Conservation (phyloP, 768 basidiomycete species). For the Cystofilobasidium bisporidii region DNA sequence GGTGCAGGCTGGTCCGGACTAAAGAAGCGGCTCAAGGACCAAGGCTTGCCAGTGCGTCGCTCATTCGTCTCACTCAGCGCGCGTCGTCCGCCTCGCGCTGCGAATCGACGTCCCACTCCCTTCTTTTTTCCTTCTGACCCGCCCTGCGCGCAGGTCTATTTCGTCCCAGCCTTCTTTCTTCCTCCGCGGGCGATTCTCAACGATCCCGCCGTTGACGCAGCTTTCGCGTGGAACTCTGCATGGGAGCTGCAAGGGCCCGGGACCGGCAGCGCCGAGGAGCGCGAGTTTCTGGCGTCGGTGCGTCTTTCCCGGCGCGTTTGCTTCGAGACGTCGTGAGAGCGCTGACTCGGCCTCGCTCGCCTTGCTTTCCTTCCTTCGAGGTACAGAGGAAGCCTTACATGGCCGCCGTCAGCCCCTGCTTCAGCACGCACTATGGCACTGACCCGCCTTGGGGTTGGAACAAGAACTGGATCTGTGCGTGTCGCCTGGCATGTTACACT, state of each 20-base stretch:
- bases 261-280: constrained; percentile 31
- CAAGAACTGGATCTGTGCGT: constrained; percentile 41
- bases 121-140: neutral
- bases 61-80: no score
- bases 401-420: constrained; percentile 39
- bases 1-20: constrained; percentile 35
- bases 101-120: neutral
- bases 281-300: constrained; percentile 33
- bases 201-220: constrained; percentile 34
- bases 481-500: no score
- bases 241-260: constrained; percentile 30
- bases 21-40: constrained; percentile 28
- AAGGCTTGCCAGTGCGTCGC: constrained; percentile 32
- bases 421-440: constrained; percentile 41
- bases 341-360: no score
- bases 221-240: constrained; percentile 39
- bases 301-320: constrained; percentile 13
- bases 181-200: constrained; percentile 36
- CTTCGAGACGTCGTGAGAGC: no score
- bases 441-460: constrained; percentile 38
- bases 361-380: no score
- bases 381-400: constrained; percentile 39
- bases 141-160: constrained; percentile 33
- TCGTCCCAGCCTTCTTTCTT: constrained; percentile 40
- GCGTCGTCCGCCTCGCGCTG: neutral